Evolutionary conservation across 805 yeast species (phyloP), one percentile per base, ranked within the genome.

Genomic region (Komagataella phaffii): DNA sequence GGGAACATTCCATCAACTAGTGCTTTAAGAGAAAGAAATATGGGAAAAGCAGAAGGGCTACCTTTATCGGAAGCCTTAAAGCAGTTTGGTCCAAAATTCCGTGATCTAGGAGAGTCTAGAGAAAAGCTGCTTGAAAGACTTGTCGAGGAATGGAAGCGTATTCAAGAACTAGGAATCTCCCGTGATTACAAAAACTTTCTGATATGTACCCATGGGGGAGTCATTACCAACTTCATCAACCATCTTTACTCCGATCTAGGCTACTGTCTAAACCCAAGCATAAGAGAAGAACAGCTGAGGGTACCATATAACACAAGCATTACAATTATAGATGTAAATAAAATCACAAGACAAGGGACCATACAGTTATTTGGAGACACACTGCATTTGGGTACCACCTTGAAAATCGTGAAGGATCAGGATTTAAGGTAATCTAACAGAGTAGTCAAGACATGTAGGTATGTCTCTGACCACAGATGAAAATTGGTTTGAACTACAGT

Each of bases 21-120:
- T 7, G 68, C 70, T 23, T 68, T 85, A 45, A 72, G 96, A 56
- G 96, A 88, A 59, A 71, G 95, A 47, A 63, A 69, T 50, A 85
- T 88, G 95, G 96, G 95, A 1, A 75, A 72, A 7, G 82, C 83
- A 24, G 87, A 88, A 63, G 95, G 95, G 2, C 79, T 84, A 86
- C 69, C 72, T 47, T 69, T 86, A 40, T 64, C 61, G 24, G 89
- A 84, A 47, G 96, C 95, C 1, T 67, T 72, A 30, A 74, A 63
- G 3, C 66, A 69, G 51, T 82, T 75, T 56, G 91, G 88, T 21
- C 63, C 70, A 44, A 67, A 73, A 18, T 84, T 79, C 59, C 74
- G 79, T 53, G 80, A 81, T 46, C 71, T 79, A 57, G 96, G 95
- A 0, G 96, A 88, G 61, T 63, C 69, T 1, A 64, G 70, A 8